Evolutionary conservation across 257 asterid species (phyloP), one percentile per base, ranked within the genome.

Genomic region (Solanum chilense): DNA sequence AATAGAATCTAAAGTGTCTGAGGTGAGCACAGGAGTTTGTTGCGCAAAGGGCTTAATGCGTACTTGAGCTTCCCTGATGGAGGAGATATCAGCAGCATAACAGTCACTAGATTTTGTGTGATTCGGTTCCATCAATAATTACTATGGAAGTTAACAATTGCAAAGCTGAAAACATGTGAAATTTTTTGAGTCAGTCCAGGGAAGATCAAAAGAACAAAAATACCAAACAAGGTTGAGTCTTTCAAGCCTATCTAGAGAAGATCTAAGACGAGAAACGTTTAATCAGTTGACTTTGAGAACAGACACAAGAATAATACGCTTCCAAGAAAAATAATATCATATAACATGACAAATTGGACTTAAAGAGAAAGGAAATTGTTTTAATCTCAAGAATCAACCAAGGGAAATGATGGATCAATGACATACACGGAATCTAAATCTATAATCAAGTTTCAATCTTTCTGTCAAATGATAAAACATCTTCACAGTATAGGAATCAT

Each of bases 71-170:
- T 90, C 96, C 89, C 90, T 90, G 70, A 96, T 94, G 13, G 98
- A 93, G 85, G 91, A 89, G 31, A 96, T 89, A 88, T 95, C 96
- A 86, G 99, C 98, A 85, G 98, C 99, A 89, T 95, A 95, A 84
- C 89, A 87, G 37, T 87, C 69, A 87, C 87, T 68, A 52, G 89
- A 88, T 80, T 29, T 90, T 74, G 84, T 82, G 62, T 74, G 75
- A 18, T 92, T 89, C 86, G 81, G 89, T 89, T 95, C 98, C 98
- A 95, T 95, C 90, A 84, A 27, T 78, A 85, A 82, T 18, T 76
- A 68, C 84, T 70, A 47, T 3, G 49, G 45, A 39, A 87, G 6
- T 77, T 14, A 41, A 41, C 25, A 21, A 75, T 86, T 16, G 14
- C 5, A 5, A 12, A 14, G 20, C 27, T 18, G 68, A 25, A 85